These are phyloP conservation scores for Aspergillus awamori DNA, from an alignment of 2,329 filamentous ascomycete genomes.

Conservation along the genomic window DNA sequence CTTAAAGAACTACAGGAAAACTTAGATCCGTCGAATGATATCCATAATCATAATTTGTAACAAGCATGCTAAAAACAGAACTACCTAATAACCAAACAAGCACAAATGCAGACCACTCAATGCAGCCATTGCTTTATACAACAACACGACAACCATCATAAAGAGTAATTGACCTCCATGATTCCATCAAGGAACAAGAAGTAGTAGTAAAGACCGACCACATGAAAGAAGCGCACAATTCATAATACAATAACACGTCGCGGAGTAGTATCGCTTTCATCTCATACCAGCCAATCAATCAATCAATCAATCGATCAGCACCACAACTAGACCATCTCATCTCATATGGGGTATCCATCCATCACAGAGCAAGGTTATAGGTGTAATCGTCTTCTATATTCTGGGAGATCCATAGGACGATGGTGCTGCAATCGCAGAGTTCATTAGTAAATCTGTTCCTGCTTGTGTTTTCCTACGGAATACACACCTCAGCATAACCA, in stretches of 20 bases:
- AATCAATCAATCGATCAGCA: slow-evolving; percentile 1
- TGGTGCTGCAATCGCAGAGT: slow-evolving; percentile 51
- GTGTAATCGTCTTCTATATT: slow-evolving; percentile 75
- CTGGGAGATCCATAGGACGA: slow-evolving; percentile 70
- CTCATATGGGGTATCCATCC: neutral
- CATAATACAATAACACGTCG: slow-evolving; percentile 5
- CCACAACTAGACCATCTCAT: neutral
- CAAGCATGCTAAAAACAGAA: neutral
- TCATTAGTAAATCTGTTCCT: slow-evolving; percentile 17
- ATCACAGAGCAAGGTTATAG: slow-evolving; percentile 66
- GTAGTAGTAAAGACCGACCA: neutral
- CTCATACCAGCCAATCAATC: slow-evolving; percentile 1
- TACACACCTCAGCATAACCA: slow-evolving; percentile 68
- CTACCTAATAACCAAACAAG: neutral
- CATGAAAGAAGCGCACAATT: neutral
- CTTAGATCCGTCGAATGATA: neutral
- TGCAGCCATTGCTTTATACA: neutral
- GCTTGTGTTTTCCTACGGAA: neutral
- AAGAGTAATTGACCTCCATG: too few species aligned
- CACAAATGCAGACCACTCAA: neutral
- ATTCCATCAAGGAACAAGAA: neutral
- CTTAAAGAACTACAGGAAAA: neutral
- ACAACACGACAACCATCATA: neutral
- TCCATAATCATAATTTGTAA: neutral
- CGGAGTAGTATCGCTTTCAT: neutral